These are phyloP conservation scores for Asterophora lycoperdoides DNA, from an alignment of 768 basidiomycete genomes.

Conservation along the genomic window DNA sequence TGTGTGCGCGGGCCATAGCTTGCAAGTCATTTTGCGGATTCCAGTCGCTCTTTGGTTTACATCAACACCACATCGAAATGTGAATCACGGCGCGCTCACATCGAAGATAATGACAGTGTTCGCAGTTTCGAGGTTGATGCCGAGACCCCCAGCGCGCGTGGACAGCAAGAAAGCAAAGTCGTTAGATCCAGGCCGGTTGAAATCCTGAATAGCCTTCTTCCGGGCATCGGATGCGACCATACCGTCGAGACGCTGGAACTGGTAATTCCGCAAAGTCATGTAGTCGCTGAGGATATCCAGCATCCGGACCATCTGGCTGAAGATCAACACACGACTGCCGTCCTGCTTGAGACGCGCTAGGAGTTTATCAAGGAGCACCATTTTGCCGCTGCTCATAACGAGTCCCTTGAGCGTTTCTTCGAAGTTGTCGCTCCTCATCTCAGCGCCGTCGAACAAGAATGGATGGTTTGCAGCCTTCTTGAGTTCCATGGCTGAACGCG, in stretches of 20 bases:
- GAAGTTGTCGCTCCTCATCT: conserved; percentile 49
- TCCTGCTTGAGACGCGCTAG: conserved; percentile 86
- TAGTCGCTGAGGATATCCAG: conserved; percentile 98
- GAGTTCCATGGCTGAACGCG: conserved; percentile 81
- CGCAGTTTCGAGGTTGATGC: conserved; percentile 98
- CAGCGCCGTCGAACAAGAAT: conserved; percentile 95
- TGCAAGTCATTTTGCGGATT: conserved; percentile 98
- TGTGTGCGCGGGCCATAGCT: conserved; percentile 98
- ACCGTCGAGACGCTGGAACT: conserved; percentile 93
- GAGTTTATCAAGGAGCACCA: conserved; percentile 97
- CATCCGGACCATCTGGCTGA: conserved; percentile 99
- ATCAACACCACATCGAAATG: conserved; percentile 11
- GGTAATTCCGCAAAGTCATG: conserved; percentile 84
- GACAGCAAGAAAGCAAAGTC: conserved; percentile 97
- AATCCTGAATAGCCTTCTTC: conserved; percentile 95
- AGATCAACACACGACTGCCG: conserved; percentile 95
- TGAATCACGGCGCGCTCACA: conserved; percentile 42
- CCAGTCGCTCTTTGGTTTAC: conserved; percentile 77
- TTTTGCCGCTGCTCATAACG: conserved; percentile 97
- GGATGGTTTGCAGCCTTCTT: conserved; percentile 99
- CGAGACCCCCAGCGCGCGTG: conserved; percentile 94
- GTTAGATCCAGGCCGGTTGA: conserved; percentile 87
- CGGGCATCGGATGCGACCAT: conserved; percentile 90
- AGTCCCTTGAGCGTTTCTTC: conserved; percentile 94
- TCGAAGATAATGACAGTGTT: conserved; percentile 99